Base-by-base conservation (phyloP, 345 rosid species). In the Gossypium turneri region DNA sequence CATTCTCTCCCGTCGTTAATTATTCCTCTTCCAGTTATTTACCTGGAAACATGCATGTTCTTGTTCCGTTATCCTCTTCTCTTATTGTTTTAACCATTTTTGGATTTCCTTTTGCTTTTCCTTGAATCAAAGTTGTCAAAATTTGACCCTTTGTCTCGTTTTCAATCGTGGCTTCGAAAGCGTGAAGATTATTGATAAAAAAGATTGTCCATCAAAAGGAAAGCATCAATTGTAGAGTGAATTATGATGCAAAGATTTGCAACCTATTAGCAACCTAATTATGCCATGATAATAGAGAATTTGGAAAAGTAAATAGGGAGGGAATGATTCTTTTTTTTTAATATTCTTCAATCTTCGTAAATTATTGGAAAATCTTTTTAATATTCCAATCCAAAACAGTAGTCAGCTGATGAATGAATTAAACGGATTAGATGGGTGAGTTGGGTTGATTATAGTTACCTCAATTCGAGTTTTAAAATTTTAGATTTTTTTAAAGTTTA, bases 21-120 rank as follows among this genome's bases (percentile, higher is more conserved):
- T n/a, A 7, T 52, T 9, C 41, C 71, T 22, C 52, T 1, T 9
- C 2, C n/a, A 29, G 12, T n/a, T 53, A 41, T 13, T 11, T 8
- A 27, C 29, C 50, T 71, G 65, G 75, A 72, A 58, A 58, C 75
- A 45, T 73, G 13, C 67, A 59, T 45, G 11, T 44, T 47, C 75
- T 73, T 73, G 53, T 9, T 58, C 58, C 75, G 44, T 19, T 8
- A 19, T 8, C 59, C 7, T 34, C 38, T 34, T 34, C 38, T 29
- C 34, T 51, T 41, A 12, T 72, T 20, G 9, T 8, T 43, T 6
- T 16, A 17, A 12, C 44, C 48, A 53, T 24, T 45, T 22, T 22
- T 3, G 16, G 2, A 12, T 59, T 24, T 25, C 16, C 38, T 20
- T 22, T 38, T 72, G 66, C 75, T 72, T 72, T 72, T 43, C 75